A percentile compares a stretch with the other conserved stretches of the same genome.
phyloP scores from a whole-genome alignment of 108 stramenopile species.

The Fistulifera solaris region DNA sequence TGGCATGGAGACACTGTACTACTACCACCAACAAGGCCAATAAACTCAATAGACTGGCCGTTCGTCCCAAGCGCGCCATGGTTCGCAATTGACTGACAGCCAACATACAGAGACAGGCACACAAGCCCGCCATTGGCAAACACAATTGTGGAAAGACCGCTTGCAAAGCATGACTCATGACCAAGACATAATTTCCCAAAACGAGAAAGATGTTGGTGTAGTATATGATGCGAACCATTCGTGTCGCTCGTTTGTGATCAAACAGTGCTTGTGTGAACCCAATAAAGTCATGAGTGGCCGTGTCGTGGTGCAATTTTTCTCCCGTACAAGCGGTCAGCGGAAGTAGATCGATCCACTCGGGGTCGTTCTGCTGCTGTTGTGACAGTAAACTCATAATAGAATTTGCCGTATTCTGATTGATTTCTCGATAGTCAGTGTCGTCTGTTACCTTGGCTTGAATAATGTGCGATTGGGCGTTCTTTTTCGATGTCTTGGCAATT shows the following conservation, averaged over 20 bases:
- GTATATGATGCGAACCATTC: constrained; percentile 39
- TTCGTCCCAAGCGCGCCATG: constrained; percentile 55
- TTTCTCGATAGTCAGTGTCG: no score
- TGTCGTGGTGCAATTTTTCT: constrained; percentile 23
- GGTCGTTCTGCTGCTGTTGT: neutral
- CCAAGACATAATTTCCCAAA: constrained; percentile 56
- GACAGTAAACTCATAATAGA: neutral
- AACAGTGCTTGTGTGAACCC: constrained; percentile 54
- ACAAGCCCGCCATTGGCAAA: constrained; percentile 42
- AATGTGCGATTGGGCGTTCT: neutral
- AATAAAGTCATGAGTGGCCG: constrained; percentile 61
- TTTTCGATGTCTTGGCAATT: no score
- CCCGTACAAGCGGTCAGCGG: no score
- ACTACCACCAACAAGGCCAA: constrained; percentile 45
- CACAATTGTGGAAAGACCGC: constrained; percentile 53
- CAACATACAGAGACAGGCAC: constrained; percentile 60
- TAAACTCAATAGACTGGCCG: constrained; percentile 32
- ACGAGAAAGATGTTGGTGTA: constrained; percentile 68
- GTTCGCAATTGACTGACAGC: constrained; percentile 44
- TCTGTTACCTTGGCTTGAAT: neutral
- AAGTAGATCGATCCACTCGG: no score
- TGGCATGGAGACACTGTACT: constrained; percentile 41
- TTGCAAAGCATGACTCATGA: constrained; percentile 58
- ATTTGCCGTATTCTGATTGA: no score
- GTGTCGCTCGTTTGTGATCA: constrained; percentile 13